phyloP scores from a whole-genome alignment of 192 early-diverging fungal genomes.

The Dissophora globulifera region DNA sequence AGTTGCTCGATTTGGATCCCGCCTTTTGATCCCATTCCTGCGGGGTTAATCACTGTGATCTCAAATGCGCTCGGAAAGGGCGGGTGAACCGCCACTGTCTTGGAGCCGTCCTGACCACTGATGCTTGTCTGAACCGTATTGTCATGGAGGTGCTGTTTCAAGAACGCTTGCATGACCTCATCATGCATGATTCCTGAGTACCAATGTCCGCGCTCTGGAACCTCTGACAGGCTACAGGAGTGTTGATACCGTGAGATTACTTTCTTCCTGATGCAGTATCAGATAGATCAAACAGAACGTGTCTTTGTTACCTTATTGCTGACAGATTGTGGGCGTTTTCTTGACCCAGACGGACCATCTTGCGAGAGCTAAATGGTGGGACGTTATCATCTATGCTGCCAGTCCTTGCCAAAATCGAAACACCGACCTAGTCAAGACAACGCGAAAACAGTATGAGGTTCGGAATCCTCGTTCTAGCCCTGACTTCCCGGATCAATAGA shows the following conservation, averaged over 20 bases:
- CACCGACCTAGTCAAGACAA: conserved; percentile 58
- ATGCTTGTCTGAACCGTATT: too few relatives aligned
- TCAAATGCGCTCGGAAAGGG: conserved; percentile 67
- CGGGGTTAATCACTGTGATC: conserved; percentile 72
- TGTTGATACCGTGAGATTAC: too few relatives aligned
- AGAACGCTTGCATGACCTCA: conserved; percentile 59
- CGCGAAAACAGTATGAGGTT: neutral
- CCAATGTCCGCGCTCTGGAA: conserved; percentile 74
- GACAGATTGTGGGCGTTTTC: conserved; percentile 66
- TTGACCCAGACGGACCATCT: conserved; percentile 70
- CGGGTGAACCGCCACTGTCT: conserved; percentile 18
- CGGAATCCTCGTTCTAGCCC: too few relatives aligned
- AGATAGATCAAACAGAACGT: neutral
- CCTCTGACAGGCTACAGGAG: conserved; percentile 68
- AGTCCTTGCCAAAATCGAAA: conserved; percentile 70
- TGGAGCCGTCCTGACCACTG: too few relatives aligned
- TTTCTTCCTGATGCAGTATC: too few relatives aligned
- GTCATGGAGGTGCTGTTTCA: conserved; percentile 51
- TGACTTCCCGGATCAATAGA: too few relatives aligned
- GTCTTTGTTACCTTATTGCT: conserved; percentile 54
- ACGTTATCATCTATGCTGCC: conserved; percentile 80
- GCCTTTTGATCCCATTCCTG: conserved; percentile 69
- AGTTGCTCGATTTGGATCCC: conserved; percentile 77
- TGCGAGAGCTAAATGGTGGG: conserved; percentile 73
- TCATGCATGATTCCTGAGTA: conserved; percentile 69